Percentiles rank a stretch among this genome's conserved stretches.
Conservation (phyloP, 805 yeast genomes). For the Jamesozyma jinghongensis region DNA sequence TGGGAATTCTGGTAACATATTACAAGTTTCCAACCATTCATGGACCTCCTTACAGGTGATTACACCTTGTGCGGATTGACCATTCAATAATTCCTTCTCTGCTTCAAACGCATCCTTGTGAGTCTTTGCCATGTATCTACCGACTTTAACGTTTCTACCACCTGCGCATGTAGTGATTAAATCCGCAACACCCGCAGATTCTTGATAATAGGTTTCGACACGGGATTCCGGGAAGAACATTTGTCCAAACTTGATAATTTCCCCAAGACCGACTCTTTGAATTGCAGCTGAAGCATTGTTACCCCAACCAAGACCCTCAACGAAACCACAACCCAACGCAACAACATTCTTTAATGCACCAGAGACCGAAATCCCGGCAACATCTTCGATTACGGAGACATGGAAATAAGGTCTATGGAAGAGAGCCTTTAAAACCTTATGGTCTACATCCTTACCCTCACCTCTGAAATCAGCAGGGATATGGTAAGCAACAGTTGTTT, state of each 20-base stretch:
- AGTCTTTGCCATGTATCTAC: constrained; percentile 72
- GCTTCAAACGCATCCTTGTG: constrained; percentile 71
- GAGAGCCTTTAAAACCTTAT: constrained; percentile 58
- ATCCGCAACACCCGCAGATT: constrained; percentile 97
- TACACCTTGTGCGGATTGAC: constrained; percentile 95
- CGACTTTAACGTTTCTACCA: constrained; percentile 93
- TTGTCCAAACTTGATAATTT: constrained; percentile 78
- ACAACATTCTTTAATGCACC: constrained; percentile 97
- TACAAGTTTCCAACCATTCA: constrained; percentile 51
- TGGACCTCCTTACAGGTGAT: constrained; percentile 87
- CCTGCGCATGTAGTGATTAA: constrained; percentile 96
- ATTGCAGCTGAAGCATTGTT: constrained; percentile 97
- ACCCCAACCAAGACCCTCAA: constrained; percentile 98
- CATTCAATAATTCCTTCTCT: constrained; percentile 80
- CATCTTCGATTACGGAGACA: constrained; percentile 84
- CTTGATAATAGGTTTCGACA: constrained; percentile 79
- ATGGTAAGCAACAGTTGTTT: constrained; percentile 91
- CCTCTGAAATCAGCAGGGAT: constrained; percentile 52
- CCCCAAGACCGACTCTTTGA: constrained; percentile 90
- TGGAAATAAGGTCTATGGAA: constrained; percentile 99
- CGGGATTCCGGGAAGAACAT: constrained; percentile 68
- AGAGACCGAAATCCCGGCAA: constrained; percentile 91
- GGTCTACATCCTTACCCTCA: constrained; percentile 49
- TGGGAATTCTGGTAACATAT: constrained; percentile 63
- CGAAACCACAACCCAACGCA: constrained; percentile 95